Evolutionary conservation across 495 filamentous ascomycete species (phyloP).

Genomic region (Talaromyces thailandensis): DNA sequence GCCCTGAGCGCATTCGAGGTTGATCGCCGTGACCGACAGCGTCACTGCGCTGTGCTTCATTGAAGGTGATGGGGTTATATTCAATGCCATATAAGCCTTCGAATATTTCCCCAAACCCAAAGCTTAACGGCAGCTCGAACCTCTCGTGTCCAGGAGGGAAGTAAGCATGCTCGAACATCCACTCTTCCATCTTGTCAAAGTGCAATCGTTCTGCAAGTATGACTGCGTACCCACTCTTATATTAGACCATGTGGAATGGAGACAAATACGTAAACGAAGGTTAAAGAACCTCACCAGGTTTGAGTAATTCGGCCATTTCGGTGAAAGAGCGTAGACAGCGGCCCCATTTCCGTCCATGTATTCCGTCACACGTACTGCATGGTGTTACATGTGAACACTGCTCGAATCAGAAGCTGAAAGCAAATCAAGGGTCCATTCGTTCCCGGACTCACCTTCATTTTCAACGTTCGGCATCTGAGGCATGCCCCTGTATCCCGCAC

Average conservation of each 20-base stretch:
- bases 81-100: not conserved
- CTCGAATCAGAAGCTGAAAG: not conserved
- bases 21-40: not conserved
- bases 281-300: not conserved
- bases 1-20: not conserved
- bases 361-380: not conserved
- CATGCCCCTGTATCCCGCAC: slow-evolving; percentile 1
- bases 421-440: not conserved
- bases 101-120: slow-evolving; percentile 8
- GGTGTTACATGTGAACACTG: not conserved
- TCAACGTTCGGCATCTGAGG: not conserved
- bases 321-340: not conserved
- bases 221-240: not conserved
- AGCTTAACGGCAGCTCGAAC: slow-evolving; percentile 5
- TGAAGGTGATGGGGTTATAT: not conserved
- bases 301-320: not conserved
- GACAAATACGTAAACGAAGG: not conserved
- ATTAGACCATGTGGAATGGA: not conserved
- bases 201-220: not conserved
- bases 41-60: not conserved
- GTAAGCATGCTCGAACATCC: not conserved
- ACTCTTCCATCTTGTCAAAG: not conserved
- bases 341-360: not conserved
- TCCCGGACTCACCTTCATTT: not conserved
- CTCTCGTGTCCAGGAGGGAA: not conserved